Percentiles rank a stretch among this genome's conserved stretches.
Evolutionary conservation across 176 grass and related monocot genomes (phyloP).

Genomic region (Puccinellia tenuiflora): DNA sequence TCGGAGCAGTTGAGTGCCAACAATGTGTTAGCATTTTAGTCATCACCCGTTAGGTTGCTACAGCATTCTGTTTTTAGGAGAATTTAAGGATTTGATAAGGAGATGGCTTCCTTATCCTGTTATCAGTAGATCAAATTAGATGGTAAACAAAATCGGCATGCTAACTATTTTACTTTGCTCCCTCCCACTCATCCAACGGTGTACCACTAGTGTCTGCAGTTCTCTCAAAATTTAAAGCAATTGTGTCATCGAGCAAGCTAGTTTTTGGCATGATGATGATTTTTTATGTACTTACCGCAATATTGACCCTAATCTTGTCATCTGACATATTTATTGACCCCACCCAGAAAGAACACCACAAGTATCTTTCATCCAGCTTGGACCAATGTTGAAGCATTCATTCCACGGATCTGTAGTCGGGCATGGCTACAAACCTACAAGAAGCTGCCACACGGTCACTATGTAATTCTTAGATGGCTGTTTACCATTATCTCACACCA

Average conservation of each 20-base stretch:
- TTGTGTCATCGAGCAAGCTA: not conserved
- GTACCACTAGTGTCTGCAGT: not conserved
- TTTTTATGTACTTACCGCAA: not conserved
- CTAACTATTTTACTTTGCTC: not conserved
- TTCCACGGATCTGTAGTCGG: not conserved
- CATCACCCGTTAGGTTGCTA: not conserved
- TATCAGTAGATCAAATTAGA: not conserved
- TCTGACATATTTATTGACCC: no score
- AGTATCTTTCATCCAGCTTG: not conserved
- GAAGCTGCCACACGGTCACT: not conserved
- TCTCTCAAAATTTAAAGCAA: not conserved
- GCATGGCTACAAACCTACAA: not conserved
- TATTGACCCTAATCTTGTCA: no score
- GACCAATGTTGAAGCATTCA: not conserved
- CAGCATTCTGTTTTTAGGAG: not conserved
- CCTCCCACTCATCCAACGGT: not conserved
- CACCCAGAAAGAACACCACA: no score
- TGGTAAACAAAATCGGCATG: not conserved
- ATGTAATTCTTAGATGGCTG: not conserved
- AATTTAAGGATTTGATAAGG: not conserved
- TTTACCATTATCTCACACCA: not conserved
- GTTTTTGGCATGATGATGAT: not conserved
- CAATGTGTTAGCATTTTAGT: not conserved
- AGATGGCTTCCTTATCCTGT: not conserved
- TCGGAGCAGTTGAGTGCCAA: not conserved